Evolutionary conservation across 2,329 filamentous ascomycete genomes (phyloP).

Genomic region (Teratosphaeria destructans): DNA sequence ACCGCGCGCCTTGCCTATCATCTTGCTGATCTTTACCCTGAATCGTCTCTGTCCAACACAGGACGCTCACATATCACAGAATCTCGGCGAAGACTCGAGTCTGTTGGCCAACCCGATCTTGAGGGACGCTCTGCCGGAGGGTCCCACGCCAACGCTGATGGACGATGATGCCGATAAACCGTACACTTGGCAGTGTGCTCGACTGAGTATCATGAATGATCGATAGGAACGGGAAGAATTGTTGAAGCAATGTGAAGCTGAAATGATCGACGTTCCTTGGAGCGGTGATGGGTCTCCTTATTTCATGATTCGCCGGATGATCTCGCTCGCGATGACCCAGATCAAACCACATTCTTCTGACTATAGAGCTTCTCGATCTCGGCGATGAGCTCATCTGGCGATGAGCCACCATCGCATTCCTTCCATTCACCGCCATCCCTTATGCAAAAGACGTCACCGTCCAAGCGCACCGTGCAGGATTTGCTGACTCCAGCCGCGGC

Average conservation of each 20-base stretch:
- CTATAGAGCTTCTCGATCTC: slow-evolving; percentile 44
- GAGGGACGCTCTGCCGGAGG: background rate
- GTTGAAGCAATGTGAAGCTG: no score
- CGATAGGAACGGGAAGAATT: no score
- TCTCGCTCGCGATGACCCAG: background rate
- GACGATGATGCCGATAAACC: background rate
- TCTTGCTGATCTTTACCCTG: background rate
- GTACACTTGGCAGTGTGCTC: background rate
- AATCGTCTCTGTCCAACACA: no score
- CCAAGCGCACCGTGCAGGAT: slow-evolving; percentile 49
- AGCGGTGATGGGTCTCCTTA: background rate
- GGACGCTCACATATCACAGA: no score
- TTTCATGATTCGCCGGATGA: background rate
- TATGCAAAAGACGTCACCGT: slow-evolving; percentile 74
- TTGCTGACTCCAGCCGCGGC: slow-evolving; percentile 36
- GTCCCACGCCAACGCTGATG: background rate
- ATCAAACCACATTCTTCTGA: background rate
- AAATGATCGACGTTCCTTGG: background rate
- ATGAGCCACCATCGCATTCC: slow-evolving; percentile 60
- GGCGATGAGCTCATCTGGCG: slow-evolving; percentile 61
- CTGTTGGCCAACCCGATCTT: no score
- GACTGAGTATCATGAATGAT: no score
- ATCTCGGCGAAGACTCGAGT: no score
- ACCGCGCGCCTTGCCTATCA: no score
- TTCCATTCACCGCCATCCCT: slow-evolving; percentile 69